Evolutionary conservation across 169 alveolate genomes (phyloP).

Genomic region (Cryptosporidium ryanae): DNA sequence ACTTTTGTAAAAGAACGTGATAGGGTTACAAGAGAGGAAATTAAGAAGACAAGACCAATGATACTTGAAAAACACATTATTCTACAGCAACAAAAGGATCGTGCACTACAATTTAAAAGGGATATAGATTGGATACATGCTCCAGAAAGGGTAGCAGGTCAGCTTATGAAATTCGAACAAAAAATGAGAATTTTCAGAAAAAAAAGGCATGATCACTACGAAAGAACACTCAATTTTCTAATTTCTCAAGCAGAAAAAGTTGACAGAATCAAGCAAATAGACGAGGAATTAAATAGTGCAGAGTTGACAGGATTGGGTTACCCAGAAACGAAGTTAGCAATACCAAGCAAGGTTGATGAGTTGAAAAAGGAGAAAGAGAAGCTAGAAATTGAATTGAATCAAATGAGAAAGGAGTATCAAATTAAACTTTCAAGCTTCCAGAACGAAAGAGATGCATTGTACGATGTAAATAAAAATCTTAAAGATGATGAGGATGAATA

Average conservation of each 20-base stretch:
- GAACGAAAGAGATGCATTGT: conserved; percentile 59
- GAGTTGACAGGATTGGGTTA: not conserved
- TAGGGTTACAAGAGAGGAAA: conserved; percentile 55
- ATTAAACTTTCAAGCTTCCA: conserved; percentile 31
- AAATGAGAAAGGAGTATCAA: conserved; percentile 49
- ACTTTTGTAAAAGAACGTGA: conserved; percentile 52
- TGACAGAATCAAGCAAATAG: conserved; percentile 54
- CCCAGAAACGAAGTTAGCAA: not conserved
- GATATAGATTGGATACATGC: conserved; percentile 69
- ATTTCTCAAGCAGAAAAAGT: conserved; percentile 66
- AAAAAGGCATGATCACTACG: conserved; percentile 66
- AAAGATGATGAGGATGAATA: conserved; percentile 58
- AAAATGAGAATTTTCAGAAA: conserved; percentile 46
- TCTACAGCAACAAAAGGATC: conserved; percentile 71
- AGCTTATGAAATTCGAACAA: conserved; percentile 60
- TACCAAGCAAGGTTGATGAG: not conserved
- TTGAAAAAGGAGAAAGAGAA: conserved; percentile 43
- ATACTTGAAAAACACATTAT: conserved; percentile 55
- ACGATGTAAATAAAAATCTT: conserved; percentile 38
- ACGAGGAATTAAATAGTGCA: conserved; percentile 33
- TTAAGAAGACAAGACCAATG: conserved; percentile 45
- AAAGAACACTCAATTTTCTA: conserved; percentile 27
- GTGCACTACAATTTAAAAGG: conserved; percentile 61
- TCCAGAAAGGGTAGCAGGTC: conserved; percentile 64
- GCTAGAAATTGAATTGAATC: conserved; percentile 37